Evolutionary conservation across 2,329 filamentous ascomycete species (phyloP).

Genomic region (Alternaria atra): DNA sequence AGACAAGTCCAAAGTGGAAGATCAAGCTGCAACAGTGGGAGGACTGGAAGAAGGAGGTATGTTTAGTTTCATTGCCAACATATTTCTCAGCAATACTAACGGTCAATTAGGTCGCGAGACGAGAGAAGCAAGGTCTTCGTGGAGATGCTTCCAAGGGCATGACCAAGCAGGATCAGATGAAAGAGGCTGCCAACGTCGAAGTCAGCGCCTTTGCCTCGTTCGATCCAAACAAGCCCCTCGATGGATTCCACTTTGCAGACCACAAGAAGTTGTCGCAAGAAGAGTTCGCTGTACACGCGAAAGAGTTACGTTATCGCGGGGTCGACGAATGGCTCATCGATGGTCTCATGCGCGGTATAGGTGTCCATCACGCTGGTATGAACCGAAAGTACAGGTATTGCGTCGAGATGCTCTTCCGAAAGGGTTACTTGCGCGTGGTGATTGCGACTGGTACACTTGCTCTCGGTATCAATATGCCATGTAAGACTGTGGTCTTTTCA

Average conservation of each 20-base stretch:
- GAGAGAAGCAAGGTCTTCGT: conserved; percentile 56
- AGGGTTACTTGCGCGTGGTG: conserved; percentile 74
- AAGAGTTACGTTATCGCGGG: conserved; percentile 61
- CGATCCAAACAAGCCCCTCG: conserved; percentile 69
- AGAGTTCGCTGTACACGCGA: conserved; percentile 67
- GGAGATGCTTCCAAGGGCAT: conserved; percentile 57
- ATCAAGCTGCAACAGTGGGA: conserved; percentile 67
- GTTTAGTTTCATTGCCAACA: not conserved
- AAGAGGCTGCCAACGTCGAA: conserved; percentile 66
- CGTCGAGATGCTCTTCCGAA: conserved; percentile 78
- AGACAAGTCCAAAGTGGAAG: conserved; percentile 67
- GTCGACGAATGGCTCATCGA: conserved; percentile 65
- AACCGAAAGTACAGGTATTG: conserved; percentile 78
- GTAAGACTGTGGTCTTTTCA: conserved; percentile 80
- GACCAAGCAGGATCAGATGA: conserved; percentile 65
- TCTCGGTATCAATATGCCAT: conserved; percentile 77
- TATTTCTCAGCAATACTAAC: not conserved
- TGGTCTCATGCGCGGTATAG: conserved; percentile 73
- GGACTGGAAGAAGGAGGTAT: conserved; percentile 60
- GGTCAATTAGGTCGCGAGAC: conserved; percentile 46
- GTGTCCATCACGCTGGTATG: conserved; percentile 82
- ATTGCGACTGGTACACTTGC: conserved; percentile 80
- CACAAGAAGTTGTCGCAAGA: conserved; percentile 64
- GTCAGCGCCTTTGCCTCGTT: conserved; percentile 69
- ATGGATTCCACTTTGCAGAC: conserved; percentile 73